phyloP scores from a whole-genome alignment of 225 moss, liverwort and hornwort species.

The Neckera pumila region DNA sequence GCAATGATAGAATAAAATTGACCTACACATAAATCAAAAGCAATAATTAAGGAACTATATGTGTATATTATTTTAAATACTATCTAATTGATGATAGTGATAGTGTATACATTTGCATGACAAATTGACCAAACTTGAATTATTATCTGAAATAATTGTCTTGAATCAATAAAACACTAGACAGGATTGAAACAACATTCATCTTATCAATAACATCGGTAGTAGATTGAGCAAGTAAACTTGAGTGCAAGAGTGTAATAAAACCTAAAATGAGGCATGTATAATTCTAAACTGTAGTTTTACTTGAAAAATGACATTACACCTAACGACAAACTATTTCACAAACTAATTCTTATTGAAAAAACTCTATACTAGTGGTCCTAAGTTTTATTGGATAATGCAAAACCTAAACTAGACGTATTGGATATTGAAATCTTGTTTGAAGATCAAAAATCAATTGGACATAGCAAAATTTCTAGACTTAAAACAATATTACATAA shows the following conservation, averaged over 20 bases:
- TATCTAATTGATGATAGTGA: no score
- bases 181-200: neutral
- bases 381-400: rapidly evolving
- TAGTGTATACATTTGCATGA: neutral
- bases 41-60: neutral
- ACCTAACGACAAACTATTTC: neutral
- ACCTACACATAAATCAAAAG: no score
- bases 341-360: neutral
- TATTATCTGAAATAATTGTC: neutral
- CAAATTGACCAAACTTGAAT: neutral
- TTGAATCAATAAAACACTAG: neutral
- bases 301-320: neutral
- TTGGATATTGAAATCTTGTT: neutral
- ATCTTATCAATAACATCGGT: neutral
- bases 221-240: neutral
- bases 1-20: rapidly evolving
- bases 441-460: neutral
- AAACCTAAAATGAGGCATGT: neutral
- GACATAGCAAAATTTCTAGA: rapidly evolving
- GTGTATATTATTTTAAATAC: neutral
- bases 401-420: neutral
- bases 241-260: neutral
- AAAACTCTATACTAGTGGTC: neutral
- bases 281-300: neutral
- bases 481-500: neutral